Conservation (phyloP, 176 grass and related monocot genomes). For the Raddia distichophylla region DNA sequence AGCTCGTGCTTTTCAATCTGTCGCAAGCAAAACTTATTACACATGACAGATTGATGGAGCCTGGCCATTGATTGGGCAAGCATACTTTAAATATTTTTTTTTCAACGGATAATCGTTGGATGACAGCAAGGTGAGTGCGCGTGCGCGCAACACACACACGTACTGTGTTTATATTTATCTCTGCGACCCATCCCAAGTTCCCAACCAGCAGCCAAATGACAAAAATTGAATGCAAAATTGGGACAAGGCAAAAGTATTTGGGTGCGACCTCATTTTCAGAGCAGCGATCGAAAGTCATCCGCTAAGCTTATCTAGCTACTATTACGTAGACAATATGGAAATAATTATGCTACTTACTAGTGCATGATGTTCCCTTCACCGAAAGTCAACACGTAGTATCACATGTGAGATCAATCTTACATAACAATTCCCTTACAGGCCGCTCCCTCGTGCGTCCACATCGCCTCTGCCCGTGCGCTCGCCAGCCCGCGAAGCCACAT, state of each 20-base stretch:
- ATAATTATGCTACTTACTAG: background rate
- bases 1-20: background rate
- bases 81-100: background rate
- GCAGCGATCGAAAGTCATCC: background rate
- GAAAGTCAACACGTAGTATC: background rate
- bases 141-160: too few species aligned
- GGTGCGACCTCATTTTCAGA: background rate
- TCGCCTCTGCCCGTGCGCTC: too few species aligned
- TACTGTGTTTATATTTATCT: too few species aligned
- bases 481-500: too few species aligned
- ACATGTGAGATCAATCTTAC: background rate
- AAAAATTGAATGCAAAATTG: background rate
- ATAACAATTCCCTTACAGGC: too few species aligned
- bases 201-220: background rate
- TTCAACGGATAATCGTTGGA: background rate
- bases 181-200: background rate
- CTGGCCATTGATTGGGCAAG: slow-evolving; percentile 20
- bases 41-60: background rate
- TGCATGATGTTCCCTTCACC: background rate
- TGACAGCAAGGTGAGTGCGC: background rate
- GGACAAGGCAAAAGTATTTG: background rate
- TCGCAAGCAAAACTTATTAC: background rate
- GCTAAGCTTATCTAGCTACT: background rate
- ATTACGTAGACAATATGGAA: background rate
- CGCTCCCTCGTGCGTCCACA: too few species aligned